phyloP scores from a whole-genome alignment of 768 basidiomycete genomes.

The Leucocoprinus birnbaumii region DNA sequence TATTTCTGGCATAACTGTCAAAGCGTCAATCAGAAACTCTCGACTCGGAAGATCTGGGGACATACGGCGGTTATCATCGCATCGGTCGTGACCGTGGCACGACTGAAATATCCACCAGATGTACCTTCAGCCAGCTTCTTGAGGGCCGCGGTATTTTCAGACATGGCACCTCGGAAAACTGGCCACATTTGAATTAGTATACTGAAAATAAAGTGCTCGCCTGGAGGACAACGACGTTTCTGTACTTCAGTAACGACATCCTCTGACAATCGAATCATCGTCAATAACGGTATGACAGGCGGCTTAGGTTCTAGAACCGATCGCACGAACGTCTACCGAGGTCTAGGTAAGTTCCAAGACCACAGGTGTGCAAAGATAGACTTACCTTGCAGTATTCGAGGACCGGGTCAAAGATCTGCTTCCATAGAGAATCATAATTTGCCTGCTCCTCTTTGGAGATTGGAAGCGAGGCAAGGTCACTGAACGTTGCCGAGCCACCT shows the following conservation, averaged over 20 bases:
- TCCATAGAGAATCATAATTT: slow-evolving; percentile 73
- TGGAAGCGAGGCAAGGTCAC: slow-evolving; percentile 30
- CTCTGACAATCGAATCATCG: slow-evolving; percentile 91
- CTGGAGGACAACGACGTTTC: slow-evolving; percentile 71
- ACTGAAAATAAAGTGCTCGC: slow-evolving; percentile 78
- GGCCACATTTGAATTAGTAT: slow-evolving; percentile 92
- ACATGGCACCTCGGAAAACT: slow-evolving; percentile 86
- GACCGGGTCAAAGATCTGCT: slow-evolving; percentile 89
- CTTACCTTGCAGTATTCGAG: slow-evolving; percentile 79
- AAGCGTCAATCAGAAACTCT: neutral
- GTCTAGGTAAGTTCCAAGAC: neutral
- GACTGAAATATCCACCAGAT: slow-evolving; percentile 58
- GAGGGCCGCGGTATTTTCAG: slow-evolving; percentile 76
- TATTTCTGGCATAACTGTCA: slow-evolving; percentile 73
- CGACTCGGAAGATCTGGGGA: neutral
- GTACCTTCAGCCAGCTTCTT: slow-evolving; percentile 81
- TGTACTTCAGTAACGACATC: slow-evolving; percentile 73
- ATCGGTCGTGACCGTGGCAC: slow-evolving; percentile 65
- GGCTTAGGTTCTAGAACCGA: slow-evolving; percentile 72
- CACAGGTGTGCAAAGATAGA: slow-evolving; percentile 10
- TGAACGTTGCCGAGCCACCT: slow-evolving; percentile 30
- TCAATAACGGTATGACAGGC: slow-evolving; percentile 72
- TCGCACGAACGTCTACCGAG: slow-evolving; percentile 62
- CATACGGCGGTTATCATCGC: slow-evolving; percentile 58
- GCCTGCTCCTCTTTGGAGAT: slow-evolving; percentile 59